These are phyloP conservation scores for Aspergillus ochraceus DNA, from an alignment of 2,329 filamentous ascomycete species.

Conservation along the genomic window DNA sequence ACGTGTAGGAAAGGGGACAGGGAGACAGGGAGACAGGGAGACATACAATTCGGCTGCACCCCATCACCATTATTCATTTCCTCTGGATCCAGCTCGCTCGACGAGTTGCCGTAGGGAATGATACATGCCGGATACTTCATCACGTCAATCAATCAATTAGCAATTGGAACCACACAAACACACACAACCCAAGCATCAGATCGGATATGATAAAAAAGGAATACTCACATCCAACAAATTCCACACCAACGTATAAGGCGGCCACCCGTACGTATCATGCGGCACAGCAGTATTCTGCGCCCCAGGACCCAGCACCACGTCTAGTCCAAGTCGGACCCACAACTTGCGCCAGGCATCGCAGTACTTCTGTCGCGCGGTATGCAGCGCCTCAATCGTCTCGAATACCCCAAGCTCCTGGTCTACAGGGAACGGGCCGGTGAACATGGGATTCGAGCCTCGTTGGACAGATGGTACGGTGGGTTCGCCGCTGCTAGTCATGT, in stretches of 20 bases:
- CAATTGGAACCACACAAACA: too few relatives aligned
- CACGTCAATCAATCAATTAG: too few relatives aligned
- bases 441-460: constrained; percentile 22
- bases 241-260: constrained; percentile 50
- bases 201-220: too few relatives aligned
- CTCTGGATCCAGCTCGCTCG: constrained; percentile 42
- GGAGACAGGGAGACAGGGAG: too few relatives aligned
- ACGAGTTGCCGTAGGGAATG: constrained; percentile 47
- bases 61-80: constrained; percentile 30
- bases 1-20: too few relatives aligned
- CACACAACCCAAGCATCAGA: too few relatives aligned
- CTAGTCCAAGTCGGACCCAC: constrained; percentile 47
- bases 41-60: constrained; percentile 28
- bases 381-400: constrained; percentile 45
- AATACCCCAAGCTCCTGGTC: constrained; percentile 29
- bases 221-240: constrained; percentile 54
- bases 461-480: constrained; percentile 45
- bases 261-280: constrained; percentile 47
- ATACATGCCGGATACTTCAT: constrained; percentile 52
- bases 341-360: constrained; percentile 43
- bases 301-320: constrained; percentile 52
- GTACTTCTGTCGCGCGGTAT: constrained; percentile 37
- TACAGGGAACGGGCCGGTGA: constrained; percentile 30
- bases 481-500: constrained; percentile 44
- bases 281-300: constrained; percentile 53